phyloP scores from a whole-genome alignment of 2,329 filamentous ascomycete genomes.

The Coniella vitis region DNA sequence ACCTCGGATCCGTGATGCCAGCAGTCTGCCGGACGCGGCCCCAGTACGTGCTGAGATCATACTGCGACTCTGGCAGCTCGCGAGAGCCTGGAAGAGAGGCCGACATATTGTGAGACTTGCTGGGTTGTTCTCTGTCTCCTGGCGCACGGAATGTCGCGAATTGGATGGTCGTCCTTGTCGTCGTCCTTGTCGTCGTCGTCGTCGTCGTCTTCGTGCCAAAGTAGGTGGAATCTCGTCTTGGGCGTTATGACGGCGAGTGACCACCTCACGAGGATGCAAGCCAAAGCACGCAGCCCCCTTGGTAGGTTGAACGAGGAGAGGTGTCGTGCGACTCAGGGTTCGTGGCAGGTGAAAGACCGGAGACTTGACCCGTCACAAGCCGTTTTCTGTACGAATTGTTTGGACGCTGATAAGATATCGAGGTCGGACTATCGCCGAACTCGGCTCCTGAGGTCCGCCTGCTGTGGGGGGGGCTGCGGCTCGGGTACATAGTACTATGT shows the following conservation, averaged over 20 bases:
- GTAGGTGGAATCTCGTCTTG: too few relatives aligned
- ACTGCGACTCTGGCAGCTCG: conserved; percentile 84
- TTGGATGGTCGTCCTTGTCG: too few relatives aligned
- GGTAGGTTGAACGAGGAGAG: neutral
- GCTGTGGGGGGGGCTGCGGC: neutral
- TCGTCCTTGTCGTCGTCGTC: too few relatives aligned
- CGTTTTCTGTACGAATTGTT: neutral
- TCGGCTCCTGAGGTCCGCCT: conserved; percentile 10
- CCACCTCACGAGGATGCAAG: too few relatives aligned
- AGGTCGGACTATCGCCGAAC: conserved; percentile 8
- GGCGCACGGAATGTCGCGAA: neutral
- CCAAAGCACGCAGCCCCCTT: too few relatives aligned
- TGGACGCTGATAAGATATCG: neutral
- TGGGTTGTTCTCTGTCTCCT: neutral
- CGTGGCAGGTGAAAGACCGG: neutral
- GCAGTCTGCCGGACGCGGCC: conserved; percentile 86
- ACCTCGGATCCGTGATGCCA: conserved; percentile 92
- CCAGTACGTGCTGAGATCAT: conserved; percentile 91
- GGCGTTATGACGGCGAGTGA: too few relatives aligned
- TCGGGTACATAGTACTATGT: too few relatives aligned
- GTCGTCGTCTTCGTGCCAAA: too few relatives aligned
- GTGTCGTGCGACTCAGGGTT: neutral
- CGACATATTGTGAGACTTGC: conserved; percentile 42
- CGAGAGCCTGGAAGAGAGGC: conserved; percentile 60
- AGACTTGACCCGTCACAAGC: conserved; percentile 13